Percentiles rank a stretch among this genome's conserved stretches.
Conservation (phyloP, 2,329 filamentous ascomycete genomes). For the Penicillium sp. region DNA sequence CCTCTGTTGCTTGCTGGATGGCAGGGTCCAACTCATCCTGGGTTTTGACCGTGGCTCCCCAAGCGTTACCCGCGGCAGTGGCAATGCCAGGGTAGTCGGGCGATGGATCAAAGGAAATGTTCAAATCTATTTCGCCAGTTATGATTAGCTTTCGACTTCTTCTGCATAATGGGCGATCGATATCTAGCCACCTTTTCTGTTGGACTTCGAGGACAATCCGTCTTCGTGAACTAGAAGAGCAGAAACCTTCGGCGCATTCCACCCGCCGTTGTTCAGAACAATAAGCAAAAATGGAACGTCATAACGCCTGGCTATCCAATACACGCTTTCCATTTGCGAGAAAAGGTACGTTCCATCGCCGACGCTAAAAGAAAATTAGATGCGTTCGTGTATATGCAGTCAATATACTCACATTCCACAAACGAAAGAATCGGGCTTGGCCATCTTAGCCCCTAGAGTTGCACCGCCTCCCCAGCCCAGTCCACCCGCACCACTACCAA, state of each 20-base stretch:
- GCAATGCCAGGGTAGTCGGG: conserved; percentile 69
- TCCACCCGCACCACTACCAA: conserved; percentile 67
- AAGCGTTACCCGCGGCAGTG: conserved; percentile 59
- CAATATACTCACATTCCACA: conserved; percentile 52
- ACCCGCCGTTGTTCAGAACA: conserved; percentile 70
- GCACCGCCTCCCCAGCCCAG: conserved; percentile 79
- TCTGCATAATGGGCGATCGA: too few species aligned
- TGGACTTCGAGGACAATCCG: conserved; percentile 61
- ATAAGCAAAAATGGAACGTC: conserved; percentile 67
- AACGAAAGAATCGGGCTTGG: conserved; percentile 59
- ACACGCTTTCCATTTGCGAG: conserved; percentile 65
- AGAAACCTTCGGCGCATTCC: conserved; percentile 58
- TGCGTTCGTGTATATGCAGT: too few species aligned
- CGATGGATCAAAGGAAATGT: conserved; percentile 65
- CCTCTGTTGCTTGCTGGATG: conserved; percentile 59
- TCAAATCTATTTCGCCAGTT: conserved; percentile 55
- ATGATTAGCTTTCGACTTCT: neutral
- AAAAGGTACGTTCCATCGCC: conserved; percentile 70
- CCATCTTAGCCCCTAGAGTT: conserved; percentile 74
- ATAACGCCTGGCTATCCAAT: conserved; percentile 69
- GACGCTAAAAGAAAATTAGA: conserved; percentile 39
- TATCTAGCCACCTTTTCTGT: conserved; percentile 35
- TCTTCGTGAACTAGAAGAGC: conserved; percentile 66
- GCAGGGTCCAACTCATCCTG: conserved; percentile 56
- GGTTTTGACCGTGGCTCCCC: conserved; percentile 59